Evolutionary conservation across 306 rosid genomes (phyloP), one percentile per base, ranked within the genome.

Genomic region (Vigna unguiculata): DNA sequence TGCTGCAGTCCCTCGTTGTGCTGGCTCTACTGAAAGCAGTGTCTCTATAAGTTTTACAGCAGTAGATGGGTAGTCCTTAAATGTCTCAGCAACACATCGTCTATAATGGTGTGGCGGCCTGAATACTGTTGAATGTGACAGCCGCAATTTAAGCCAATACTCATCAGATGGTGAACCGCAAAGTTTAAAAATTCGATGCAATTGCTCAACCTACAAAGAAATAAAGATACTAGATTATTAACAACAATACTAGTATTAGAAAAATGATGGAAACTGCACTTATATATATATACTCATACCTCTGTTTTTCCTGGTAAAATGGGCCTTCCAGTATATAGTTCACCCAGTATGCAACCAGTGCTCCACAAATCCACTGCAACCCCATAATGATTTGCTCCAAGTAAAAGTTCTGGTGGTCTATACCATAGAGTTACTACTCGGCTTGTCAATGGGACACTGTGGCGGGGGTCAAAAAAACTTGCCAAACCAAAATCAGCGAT

Each of bases 401-500:
- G 97, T 78, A 95, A 81, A 82, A 95, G 99, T 70, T 95, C 99
- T 6, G 99, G 99, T 13, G 99, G 99, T 81, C 99, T 87, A 78
- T 95, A 95, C 99, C 99, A 95, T 49, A 95, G 84, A 67, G 99
- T 95, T 65, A 95, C 97, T 13, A 95, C 99, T 32, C 99, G 99
- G 60, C 96, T 95, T 32, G 99, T 95, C 83, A 91, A 76, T 34
- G 92, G 90, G 82, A 83, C 85, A 60, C 83, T 87, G 43, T 85
- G 89, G 76, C 71, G 81, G 47, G 97, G 89, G 22, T 95, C 93
- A 74, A 81, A 95, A 78, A 78, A 86, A 78, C 90, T 92, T 15
- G 99, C 99, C 89, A 95, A 83, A 64, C 99, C 99, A 85, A 95
- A 92, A 87, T 95, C 99, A 0, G 97, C 99, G 69, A 95, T 95